Percentiles rank a stretch among this genome's conserved stretches.
phyloP scores from a whole-genome alignment of 805 yeast species.

The Priceomyces castillae region DNA sequence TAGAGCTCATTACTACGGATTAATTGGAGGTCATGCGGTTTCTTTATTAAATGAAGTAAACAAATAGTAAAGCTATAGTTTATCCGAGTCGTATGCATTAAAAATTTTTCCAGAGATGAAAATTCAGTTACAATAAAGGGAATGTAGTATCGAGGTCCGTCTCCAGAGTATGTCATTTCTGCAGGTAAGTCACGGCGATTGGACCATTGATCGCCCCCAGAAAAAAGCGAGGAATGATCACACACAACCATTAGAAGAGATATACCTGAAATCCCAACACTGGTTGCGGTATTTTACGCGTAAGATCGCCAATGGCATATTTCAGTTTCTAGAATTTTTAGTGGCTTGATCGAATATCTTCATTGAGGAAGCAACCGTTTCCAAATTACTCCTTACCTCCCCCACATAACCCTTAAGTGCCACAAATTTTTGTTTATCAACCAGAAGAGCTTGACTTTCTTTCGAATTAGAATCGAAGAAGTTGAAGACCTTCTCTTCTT shows the following conservation, averaged over 20 bases:
- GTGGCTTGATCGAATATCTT: slow-evolving; percentile 44
- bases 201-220: slow-evolving; percentile 45
- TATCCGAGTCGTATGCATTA: not conserved
- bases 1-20: too few relatives aligned
- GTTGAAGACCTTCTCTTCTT: not conserved
- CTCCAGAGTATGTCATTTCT: not conserved
- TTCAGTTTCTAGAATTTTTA: slow-evolving; percentile 20
- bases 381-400: slow-evolving; percentile 47
- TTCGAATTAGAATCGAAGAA: slow-evolving; percentile 22
- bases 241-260: too few relatives aligned
- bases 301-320: too few relatives aligned
- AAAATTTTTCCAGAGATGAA: not conserved
- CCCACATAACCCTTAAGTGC: slow-evolving; percentile 49
- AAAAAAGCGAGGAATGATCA: too few relatives aligned
- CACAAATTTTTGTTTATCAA: slow-evolving; percentile 51
- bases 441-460: slow-evolving; percentile 17
- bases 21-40: too few relatives aligned
- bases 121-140: not conserved
- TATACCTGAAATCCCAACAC: too few relatives aligned
- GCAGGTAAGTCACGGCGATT: not conserved
- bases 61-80: too few relatives aligned
- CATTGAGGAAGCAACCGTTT: slow-evolving; percentile 51
- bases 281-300: too few relatives aligned
- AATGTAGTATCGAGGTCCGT: not conserved
- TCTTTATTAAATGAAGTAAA: too few relatives aligned